Base-by-base conservation (phyloP, 192 early-diverging fungal genomes). In the Gaertneriomyces semiglobifer region DNA sequence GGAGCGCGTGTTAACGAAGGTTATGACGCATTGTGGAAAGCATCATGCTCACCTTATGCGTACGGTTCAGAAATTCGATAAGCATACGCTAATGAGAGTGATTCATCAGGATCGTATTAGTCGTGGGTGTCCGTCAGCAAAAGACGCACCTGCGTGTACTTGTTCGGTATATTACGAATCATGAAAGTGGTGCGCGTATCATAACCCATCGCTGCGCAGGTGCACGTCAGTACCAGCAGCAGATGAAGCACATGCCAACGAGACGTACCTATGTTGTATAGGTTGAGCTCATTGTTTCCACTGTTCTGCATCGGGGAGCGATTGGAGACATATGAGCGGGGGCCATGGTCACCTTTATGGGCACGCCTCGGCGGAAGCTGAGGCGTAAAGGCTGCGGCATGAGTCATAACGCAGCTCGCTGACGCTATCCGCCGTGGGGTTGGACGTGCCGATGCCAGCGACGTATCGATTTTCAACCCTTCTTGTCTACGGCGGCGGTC, bases 161-260 rank as follows among this genome's bases (percentile, higher is more conserved):
- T 92, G 73, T 93, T 93, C 9, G 92, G 92, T 57, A 57, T 39
- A 51, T 92, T 92, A 43, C 90, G 77, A 50, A 93, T 88, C 92
- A 93, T 93, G 65, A 89, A 88, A 0, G 92, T 91, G 0, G 90
- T 92, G 6, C 92, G 78, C 19, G 65, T 81, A 59, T 93, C 90
- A 6, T 62, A 50, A 6, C 80, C 88, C 66, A 60, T 53, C 5
- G 61, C 78, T 72, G 48, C 2, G 9, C 14, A 9, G 38, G 9
- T 14, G 47, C 16, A 33, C n/a, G 1, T n/a, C 10, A 9, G 2
- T 5, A 63, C 9, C 12, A 63, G 44, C 7, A 51, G 16, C 14
- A 19, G 8, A 44, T 18, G 44, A 12, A 11, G 25, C 46, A 33
- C 11, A 9, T 14, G 20, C 11, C 2, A 43, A 20, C 11, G 59